These are phyloP conservation scores for Cladosporium sp. DNA, from an alignment of 2,329 filamentous ascomycete genomes.

Conservation along the genomic window DNA sequence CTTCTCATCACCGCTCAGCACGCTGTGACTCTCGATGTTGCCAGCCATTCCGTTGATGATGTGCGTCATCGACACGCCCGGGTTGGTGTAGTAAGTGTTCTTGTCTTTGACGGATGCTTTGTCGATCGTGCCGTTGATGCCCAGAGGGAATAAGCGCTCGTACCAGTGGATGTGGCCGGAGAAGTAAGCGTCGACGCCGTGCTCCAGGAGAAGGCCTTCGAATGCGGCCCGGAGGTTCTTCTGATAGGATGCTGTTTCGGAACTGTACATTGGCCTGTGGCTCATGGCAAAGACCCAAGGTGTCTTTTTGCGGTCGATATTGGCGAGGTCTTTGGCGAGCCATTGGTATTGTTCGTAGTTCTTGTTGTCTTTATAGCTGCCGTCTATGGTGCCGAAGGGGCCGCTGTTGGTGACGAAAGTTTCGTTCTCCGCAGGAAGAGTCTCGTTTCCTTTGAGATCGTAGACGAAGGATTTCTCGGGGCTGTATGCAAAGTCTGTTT, in stretches of 20 bases:
- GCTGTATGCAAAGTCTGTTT: conserved; percentile 54
- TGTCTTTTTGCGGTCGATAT: conserved; percentile 50
- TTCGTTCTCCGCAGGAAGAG: conserved; percentile 44
- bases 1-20: conserved; percentile 39
- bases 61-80: conserved; percentile 53
- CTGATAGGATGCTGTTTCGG: conserved; percentile 25
- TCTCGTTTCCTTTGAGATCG: conserved; percentile 43
- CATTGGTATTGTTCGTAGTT: conserved; percentile 50
- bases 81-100: conserved; percentile 52
- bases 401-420: conserved; percentile 42
- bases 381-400: conserved; percentile 45
- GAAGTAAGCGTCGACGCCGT: conserved; percentile 51
- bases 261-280: conserved; percentile 54
- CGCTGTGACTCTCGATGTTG: conserved; percentile 54
- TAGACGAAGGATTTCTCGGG: conserved; percentile 30
- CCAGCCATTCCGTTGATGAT: conserved; percentile 58
- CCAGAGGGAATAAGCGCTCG: conserved; percentile 40
- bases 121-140: conserved; percentile 32
- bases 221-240: conserved; percentile 45
- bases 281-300: conserved; percentile 54
- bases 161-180: conserved; percentile 50
- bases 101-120: conserved; percentile 47
- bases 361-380: conserved; percentile 29
- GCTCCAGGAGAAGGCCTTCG: conserved; percentile 48
- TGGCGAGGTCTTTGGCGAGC: conserved; percentile 48